Evolutionary conservation across 2,329 filamentous ascomycete species (phyloP).

Genomic region (Talaromyces albobiverticillius): DNA sequence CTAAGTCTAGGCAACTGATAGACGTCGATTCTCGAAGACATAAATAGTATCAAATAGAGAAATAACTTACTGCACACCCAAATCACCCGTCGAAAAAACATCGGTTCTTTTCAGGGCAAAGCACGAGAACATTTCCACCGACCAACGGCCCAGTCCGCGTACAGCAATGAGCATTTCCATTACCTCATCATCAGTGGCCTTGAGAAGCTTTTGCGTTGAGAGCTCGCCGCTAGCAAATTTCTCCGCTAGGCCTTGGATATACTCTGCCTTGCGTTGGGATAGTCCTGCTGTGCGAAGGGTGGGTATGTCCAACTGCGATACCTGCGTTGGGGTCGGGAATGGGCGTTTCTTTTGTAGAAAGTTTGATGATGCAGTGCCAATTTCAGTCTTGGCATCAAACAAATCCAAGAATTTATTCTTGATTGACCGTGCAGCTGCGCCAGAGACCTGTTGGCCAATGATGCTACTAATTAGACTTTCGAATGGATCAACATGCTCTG

Average conservation of each 20-base stretch:
- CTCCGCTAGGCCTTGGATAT: constrained; percentile 78
- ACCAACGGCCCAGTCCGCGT: constrained; percentile 83
- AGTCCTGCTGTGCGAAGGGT: constrained; percentile 79
- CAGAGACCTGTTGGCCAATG: constrained; percentile 94
- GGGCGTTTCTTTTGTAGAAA: constrained; percentile 16
- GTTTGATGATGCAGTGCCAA: not conserved
- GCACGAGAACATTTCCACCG: constrained; percentile 96
- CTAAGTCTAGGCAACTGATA: no score
- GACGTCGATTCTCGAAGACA: no score
- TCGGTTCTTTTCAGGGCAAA: constrained; percentile 94
- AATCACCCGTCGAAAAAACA: constrained; percentile 86
- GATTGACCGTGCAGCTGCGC: constrained; percentile 85
- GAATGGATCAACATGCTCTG: constrained; percentile 85
- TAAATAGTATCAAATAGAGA: not conserved
- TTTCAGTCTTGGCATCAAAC: constrained; percentile 52
- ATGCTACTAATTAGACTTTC: constrained; percentile 79
- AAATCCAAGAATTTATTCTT: constrained; percentile 77
- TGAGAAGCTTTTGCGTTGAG: constrained; percentile 69
- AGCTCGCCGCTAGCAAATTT: constrained; percentile 77
- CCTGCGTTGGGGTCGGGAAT: constrained; percentile 76
- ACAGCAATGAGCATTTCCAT: constrained; percentile 80
- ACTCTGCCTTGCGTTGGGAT: constrained; percentile 93
- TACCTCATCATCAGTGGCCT: constrained; percentile 80
- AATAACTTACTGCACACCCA: constrained; percentile 74
- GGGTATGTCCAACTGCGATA: constrained; percentile 62